Evolutionary conservation across 495 filamentous ascomycete species (phyloP), one percentile per base, ranked within the genome.

Genomic region (Hyaloscypha finlandica): DNA sequence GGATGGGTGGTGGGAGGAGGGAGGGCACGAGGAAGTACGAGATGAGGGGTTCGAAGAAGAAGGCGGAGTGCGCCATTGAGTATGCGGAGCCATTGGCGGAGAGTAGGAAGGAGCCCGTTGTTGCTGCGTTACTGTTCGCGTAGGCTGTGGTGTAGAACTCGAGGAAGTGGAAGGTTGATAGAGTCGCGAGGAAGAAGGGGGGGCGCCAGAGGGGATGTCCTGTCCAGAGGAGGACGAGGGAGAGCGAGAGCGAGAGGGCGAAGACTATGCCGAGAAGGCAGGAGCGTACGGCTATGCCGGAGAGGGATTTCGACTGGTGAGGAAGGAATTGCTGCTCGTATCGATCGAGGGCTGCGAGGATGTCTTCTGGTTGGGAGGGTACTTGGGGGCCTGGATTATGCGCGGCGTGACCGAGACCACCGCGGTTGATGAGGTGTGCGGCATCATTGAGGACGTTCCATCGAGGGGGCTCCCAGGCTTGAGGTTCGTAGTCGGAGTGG

Each of bases 101-200:
- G 8, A 99, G 83, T 1, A 99, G 85, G 78, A 96, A 99, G 8
- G 92, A 89, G 64, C 81, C 81, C 20, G 92, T 78, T 6, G 83
- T 82, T 6, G 92, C 93, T n/a, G 83, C 77, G 42, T 80, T 76
- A 0, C 92, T 91, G 79, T 97, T 98, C 78, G 90, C 91, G 29
- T 77, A 78, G 31, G 95, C 95, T 0, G 94, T 97, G 58, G 87
- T 89, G 81, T 85, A 94, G 83, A 91, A 99, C 78, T 99, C 95
- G 77, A 99, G 89, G 80, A 96, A 96, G 78, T 99, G 95, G 84
- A 97, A 97, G 63, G 90, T 74, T 19, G 88, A 86, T 63, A 99
- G 88, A 31, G 87, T 77, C 56, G 83, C 78, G 73, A 93, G 70
- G 80, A 99, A 97, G 81, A 92, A 89, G 20, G 92, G 88, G 1